Conservation (phyloP, 2,329 filamentous ascomycete genomes). For the Leptographium galeiforme region DNA sequence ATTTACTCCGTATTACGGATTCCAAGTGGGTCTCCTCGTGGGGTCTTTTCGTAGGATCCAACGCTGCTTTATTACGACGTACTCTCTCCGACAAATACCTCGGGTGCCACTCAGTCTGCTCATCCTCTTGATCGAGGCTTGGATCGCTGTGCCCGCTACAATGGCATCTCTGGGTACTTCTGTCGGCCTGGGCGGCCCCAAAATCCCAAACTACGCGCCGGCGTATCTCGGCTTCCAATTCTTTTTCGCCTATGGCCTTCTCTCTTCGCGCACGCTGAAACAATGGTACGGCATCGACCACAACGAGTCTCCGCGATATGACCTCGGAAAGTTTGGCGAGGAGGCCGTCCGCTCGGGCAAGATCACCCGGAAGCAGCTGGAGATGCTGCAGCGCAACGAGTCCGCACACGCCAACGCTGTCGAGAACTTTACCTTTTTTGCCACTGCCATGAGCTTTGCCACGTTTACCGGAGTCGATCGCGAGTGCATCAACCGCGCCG, state of each 20-base stretch:
- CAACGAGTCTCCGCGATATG: conserved; percentile 30
- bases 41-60: too few species aligned
- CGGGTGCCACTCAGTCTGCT: too few species aligned
- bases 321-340: conserved; percentile 30
- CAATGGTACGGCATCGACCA: conserved; percentile 30
- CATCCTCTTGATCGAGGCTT: too few species aligned
- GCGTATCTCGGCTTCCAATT: conserved; percentile 24
- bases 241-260: conserved; percentile 28
- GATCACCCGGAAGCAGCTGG: conserved; percentile 26
- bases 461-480: conserved; percentile 23
- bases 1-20: too few species aligned
- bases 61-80: too few species aligned
- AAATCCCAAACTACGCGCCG: conserved; percentile 12
- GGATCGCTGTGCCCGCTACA: too few species aligned
- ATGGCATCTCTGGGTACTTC: neutral
- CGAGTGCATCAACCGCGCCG: conserved; percentile 22
- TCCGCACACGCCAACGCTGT: conserved; percentile 32
- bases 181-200: neutral
- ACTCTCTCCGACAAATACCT: too few species aligned
- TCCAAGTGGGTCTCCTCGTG: too few species aligned
- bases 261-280: conserved; percentile 29
- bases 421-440: conserved; percentile 26
- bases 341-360: conserved; percentile 27
- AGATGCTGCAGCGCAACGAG: conserved; percentile 28
- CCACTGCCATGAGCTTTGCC: conserved; percentile 23